These are phyloP conservation scores for Podosphaera fusca DNA, from an alignment of 2,329 filamentous ascomycete species.

Conservation along the genomic window DNA sequence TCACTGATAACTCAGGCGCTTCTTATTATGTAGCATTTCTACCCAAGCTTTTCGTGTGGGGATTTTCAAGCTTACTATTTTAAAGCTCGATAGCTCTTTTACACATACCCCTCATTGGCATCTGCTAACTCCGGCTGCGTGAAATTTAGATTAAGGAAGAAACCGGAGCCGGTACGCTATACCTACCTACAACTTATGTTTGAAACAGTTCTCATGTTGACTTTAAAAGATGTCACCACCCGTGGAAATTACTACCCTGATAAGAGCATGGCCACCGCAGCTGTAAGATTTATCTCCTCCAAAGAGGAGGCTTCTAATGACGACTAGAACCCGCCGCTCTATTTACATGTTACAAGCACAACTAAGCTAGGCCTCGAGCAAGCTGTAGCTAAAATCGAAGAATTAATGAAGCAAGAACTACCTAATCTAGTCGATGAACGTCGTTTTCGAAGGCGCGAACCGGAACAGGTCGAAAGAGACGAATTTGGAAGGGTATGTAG, in stretches of 20 bases:
- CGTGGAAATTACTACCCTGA: constrained; percentile 92
- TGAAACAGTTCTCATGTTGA: constrained; percentile 28
- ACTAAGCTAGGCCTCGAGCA: constrained; percentile 77
- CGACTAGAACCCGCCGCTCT: constrained; percentile 65
- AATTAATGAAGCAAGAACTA: constrained; percentile 87
- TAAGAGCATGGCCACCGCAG: constrained; percentile 85
- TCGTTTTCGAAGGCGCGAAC: constrained; percentile 64
- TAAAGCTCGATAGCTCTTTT: constrained; percentile 39
- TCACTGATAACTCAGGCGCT: constrained; percentile 38
- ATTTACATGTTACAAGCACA: constrained; percentile 86
- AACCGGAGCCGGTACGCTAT: constrained; percentile 90
- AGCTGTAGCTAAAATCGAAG: constrained; percentile 71
- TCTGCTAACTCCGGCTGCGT: constrained; percentile 81
- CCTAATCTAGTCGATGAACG: constrained; percentile 89
- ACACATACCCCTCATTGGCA: constrained; percentile 48
- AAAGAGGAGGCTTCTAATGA: constrained; percentile 5
- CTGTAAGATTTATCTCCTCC: constrained; percentile 32
- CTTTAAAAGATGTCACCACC: constrained; percentile 84
- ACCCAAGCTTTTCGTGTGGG: constrained; percentile 22
- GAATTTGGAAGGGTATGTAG: constrained; percentile 61
- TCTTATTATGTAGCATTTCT: constrained; percentile 17
- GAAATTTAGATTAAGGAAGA: constrained; percentile 97
- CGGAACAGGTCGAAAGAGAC: constrained; percentile 64
- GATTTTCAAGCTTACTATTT: constrained; percentile 42
- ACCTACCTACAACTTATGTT: constrained; percentile 22